Evolutionary conservation across 352 stramenopile genomes (phyloP).

Genomic region (Pythium monospermum): DNA sequence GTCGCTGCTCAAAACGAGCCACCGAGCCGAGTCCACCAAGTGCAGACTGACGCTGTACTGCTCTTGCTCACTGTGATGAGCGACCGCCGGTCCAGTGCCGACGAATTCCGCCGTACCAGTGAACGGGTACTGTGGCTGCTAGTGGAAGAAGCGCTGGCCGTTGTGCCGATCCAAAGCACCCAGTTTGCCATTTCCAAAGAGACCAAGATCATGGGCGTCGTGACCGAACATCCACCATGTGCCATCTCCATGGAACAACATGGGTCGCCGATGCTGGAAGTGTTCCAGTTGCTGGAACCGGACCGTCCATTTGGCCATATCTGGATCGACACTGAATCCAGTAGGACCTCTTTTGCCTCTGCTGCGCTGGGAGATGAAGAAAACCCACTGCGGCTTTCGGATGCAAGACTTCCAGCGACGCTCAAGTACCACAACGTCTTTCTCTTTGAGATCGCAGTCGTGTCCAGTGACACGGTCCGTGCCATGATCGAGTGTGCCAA

Average conservation of each 20-base stretch:
- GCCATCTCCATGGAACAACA: slow-evolving; percentile 23
- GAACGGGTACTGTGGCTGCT: slow-evolving; percentile 51
- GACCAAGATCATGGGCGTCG: slow-evolving; percentile 16
- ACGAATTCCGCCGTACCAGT: slow-evolving; percentile 34
- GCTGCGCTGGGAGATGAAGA: no score
- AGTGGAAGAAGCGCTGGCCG: slow-evolving; percentile 32
- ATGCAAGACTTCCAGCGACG: slow-evolving; percentile 21
- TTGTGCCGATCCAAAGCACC: slow-evolving; percentile 14
- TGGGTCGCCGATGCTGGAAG: slow-evolving; percentile 22
- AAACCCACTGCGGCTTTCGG: background rate
- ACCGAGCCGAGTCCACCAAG: slow-evolving; percentile 12
- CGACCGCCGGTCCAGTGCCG: slow-evolving; percentile 9
- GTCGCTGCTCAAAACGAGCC: background rate
- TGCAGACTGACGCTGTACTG: slow-evolving; percentile 15
- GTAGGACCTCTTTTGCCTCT: no score
- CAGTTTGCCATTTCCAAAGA: slow-evolving; percentile 8
- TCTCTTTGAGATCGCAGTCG: slow-evolving; percentile 37
- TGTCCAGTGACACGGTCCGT: slow-evolving; percentile 25
- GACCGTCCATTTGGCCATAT: slow-evolving; percentile 15
- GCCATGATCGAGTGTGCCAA: slow-evolving; percentile 33
- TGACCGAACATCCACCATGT: slow-evolving; percentile 21
- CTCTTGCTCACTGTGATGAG: slow-evolving; percentile 19
- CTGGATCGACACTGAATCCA: background rate
- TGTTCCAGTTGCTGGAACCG: slow-evolving; percentile 21
- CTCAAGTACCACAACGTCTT: slow-evolving; percentile 61